phyloP scores from a whole-genome alignment of 2,329 filamentous ascomycete genomes.

The Rutstroemia sp. region DNA sequence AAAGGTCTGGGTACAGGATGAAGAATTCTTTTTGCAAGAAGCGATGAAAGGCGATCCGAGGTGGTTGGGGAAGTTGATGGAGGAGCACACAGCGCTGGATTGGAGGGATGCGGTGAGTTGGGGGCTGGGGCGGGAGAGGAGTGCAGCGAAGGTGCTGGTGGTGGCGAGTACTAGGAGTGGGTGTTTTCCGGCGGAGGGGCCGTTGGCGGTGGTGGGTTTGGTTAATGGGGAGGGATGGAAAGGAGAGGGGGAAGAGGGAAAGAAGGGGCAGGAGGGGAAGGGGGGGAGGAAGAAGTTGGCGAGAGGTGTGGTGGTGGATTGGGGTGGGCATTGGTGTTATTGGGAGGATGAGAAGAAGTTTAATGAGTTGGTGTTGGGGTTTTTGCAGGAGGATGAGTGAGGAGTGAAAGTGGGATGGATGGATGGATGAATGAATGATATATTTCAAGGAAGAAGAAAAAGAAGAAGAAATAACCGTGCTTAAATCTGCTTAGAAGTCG shows the following conservation, averaged over 20 bases:
- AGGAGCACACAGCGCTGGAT: constrained; percentile 28
- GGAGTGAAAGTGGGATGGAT: background rate
- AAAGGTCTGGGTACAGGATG: constrained; percentile 13
- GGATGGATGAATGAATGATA: background rate
- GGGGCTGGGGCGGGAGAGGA: constrained; percentile 18
- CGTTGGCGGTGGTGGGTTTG: constrained; percentile 25
- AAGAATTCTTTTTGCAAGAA: constrained; percentile 25
- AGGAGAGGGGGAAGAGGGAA: background rate
- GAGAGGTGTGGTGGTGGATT: constrained; percentile 22
- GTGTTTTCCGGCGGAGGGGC: constrained; percentile 27
- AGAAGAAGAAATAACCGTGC: background rate
- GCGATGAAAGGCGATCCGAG: constrained; percentile 25
- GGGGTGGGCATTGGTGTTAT: constrained; percentile 31
- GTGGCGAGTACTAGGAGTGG: constrained; percentile 28
- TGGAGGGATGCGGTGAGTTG: constrained; percentile 24
- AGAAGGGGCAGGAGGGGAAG: background rate
- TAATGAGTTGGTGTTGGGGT: constrained; percentile 19
- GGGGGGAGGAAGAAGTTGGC: constrained; percentile 10
- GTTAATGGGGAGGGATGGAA: constrained; percentile 16
- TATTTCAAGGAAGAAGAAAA: background rate
- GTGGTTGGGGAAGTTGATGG: constrained; percentile 29
- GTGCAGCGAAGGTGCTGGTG: constrained; percentile 22
- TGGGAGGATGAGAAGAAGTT: constrained; percentile 27
- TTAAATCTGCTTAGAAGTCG: too few relatives aligned
- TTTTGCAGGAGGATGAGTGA: constrained; percentile 13